A percentile compares a stretch with the other conserved stretches of the same genome.
These are phyloP conservation scores for Tricholoma hemisulphureum DNA, from an alignment of 768 basidiomycete genomes.

Conservation along the genomic window DNA sequence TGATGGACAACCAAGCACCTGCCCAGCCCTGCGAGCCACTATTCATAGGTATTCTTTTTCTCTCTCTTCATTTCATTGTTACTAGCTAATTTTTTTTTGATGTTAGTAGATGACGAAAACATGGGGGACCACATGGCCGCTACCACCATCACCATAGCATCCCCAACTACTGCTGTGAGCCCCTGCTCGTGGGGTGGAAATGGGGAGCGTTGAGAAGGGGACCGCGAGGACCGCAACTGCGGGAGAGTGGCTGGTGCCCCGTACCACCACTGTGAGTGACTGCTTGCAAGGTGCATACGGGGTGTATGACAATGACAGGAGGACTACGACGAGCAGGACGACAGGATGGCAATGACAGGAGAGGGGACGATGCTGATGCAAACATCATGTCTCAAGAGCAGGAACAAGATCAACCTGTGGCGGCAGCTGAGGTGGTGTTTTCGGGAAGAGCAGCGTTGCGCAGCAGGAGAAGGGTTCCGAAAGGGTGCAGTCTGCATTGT, in stretches of 20 bases:
- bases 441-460: background rate
- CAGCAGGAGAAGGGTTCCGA: background rate
- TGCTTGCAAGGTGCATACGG: too few relatives aligned
- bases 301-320: background rate
- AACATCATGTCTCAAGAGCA: too few relatives aligned
- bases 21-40: too few relatives aligned
- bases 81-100: background rate
- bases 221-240: background rate
- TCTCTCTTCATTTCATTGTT: background rate
- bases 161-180: too few relatives aligned
- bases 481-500: background rate
- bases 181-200: too few relatives aligned
- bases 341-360: background rate
- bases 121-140: too few relatives aligned
- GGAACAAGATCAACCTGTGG: background rate
- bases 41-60: background rate
- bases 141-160: too few relatives aligned
- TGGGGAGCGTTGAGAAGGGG: too few relatives aligned
- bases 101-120: background rate
- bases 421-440: background rate
- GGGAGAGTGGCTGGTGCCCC: background rate
- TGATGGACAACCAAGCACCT: too few relatives aligned
- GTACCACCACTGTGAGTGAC: background rate
- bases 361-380: background rate
- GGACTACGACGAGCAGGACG: background rate